A percentile compares a stretch with the other conserved stretches of the same genome.
Evolutionary conservation across 345 rosid genomes (phyloP).

Genomic region (Gossypium sturtianum): DNA sequence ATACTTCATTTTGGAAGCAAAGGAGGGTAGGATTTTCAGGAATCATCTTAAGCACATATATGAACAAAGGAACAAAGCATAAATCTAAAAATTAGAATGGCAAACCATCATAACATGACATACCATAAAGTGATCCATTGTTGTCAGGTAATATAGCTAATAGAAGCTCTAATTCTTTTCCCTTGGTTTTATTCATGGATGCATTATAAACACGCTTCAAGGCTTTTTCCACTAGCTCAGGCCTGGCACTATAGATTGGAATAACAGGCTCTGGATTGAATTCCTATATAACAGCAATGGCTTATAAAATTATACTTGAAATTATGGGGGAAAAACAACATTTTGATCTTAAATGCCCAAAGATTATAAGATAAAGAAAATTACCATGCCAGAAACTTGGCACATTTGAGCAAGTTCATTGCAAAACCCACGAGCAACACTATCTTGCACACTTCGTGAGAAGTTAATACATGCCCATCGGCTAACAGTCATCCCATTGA

Average conservation of each 20-base stretch:
- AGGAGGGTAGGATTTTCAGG: background rate
- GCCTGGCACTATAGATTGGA: slow-evolving; percentile 81
- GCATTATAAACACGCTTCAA: slow-evolving; percentile 82
- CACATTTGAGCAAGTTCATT: slow-evolving; percentile 96
- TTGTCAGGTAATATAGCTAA: slow-evolving; percentile 92
- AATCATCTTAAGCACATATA: background rate
- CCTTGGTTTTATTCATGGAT: slow-evolving; percentile 77
- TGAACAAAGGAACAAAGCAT: background rate
- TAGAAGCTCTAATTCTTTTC: slow-evolving; percentile 93
- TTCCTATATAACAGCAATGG: slow-evolving; percentile 40
- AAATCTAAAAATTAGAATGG: background rate
- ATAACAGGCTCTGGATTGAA: slow-evolving; percentile 90
- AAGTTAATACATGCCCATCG: slow-evolving; percentile 98
- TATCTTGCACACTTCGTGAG: slow-evolving; percentile 92
- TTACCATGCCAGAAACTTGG: slow-evolving; percentile 98
- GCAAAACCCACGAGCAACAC: slow-evolving; percentile 85
- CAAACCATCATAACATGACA: background rate
- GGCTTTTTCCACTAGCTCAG: slow-evolving; percentile 98
- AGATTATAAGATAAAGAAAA: slow-evolving; percentile 1
- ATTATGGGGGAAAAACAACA: background rate
- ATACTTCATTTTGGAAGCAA: too few species aligned
- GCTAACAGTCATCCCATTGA: slow-evolving; percentile 91
- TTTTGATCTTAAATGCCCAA: background rate
- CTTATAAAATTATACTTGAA: background rate
- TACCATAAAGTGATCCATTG: slow-evolving; percentile 95